Evolutionary conservation across 2,329 filamentous ascomycete species (phyloP).

Genomic region (Phoma sp.): DNA sequence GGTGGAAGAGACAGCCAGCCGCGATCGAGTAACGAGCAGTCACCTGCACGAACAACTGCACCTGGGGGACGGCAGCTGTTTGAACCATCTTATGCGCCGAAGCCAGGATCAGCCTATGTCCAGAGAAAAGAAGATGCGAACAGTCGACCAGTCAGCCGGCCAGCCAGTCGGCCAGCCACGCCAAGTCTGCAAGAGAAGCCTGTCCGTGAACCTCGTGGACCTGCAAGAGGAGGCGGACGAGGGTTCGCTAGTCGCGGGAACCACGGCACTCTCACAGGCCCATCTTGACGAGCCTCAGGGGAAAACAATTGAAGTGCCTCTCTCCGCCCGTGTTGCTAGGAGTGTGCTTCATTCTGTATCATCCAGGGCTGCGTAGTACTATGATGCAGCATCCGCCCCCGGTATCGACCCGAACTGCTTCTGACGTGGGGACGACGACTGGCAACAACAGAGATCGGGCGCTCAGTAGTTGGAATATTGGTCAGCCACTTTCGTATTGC

Average conservation of each 20-base stretch:
- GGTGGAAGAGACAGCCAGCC: constrained; percentile 48
- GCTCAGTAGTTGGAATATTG: too few relatives aligned
- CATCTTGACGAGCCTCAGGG: constrained; percentile 15
- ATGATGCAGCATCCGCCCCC: too few relatives aligned
- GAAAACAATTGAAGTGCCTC: too few relatives aligned
- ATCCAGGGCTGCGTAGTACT: too few relatives aligned
- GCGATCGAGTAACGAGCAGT: constrained; percentile 47
- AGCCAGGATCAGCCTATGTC: constrained; percentile 61
- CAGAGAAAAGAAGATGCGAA: constrained; percentile 53
- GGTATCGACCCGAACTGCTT: too few relatives aligned
- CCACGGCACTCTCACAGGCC: constrained; percentile 22
- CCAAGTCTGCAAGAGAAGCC: constrained; percentile 71
- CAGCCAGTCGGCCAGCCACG: constrained; percentile 57
- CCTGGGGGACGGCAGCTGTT: constrained; percentile 68
- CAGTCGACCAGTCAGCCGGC: constrained; percentile 55
- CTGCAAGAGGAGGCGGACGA: constrained; percentile 77
- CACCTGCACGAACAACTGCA: constrained; percentile 36
- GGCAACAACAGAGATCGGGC: too few relatives aligned
- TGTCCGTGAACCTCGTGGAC: constrained; percentile 76
- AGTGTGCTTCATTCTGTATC: too few relatives aligned
- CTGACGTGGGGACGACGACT: too few relatives aligned
- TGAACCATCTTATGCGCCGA: constrained; percentile 75
- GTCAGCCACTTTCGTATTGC: too few relatives aligned
- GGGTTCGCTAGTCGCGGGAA: constrained; percentile 71
- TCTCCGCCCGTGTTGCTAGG: too few relatives aligned